Evolutionary conservation across 2,329 filamentous ascomycete species (phyloP).

Genomic region (Pseudonectria foliicola): DNA sequence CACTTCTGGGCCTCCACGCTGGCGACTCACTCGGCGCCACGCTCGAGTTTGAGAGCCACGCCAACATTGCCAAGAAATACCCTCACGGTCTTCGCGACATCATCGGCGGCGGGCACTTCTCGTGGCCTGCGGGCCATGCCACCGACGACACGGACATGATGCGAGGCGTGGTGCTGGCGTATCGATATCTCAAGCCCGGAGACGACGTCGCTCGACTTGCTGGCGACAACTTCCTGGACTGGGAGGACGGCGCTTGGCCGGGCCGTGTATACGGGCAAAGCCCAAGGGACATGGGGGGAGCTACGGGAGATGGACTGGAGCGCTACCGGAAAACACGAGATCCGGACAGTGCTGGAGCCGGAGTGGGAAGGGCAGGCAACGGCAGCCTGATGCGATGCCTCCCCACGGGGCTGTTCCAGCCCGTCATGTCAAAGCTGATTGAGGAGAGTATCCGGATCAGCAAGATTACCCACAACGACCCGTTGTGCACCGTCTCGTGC

Average conservation of each 20-base stretch:
- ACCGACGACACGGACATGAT: conserved; percentile 44
- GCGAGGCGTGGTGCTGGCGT: conserved; percentile 37
- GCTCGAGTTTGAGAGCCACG: conserved; percentile 34
- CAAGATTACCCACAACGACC: conserved; percentile 33
- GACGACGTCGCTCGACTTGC: conserved; percentile 27
- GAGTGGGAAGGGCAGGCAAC: conserved; percentile 33
- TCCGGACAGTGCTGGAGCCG: conserved; percentile 29
- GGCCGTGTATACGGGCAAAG: conserved; percentile 23
- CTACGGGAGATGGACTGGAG: conserved; percentile 29
- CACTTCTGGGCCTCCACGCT: conserved; percentile 38
- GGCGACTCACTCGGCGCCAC: conserved; percentile 41
- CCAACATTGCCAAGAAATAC: conserved; percentile 23
- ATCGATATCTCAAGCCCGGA: conserved; percentile 21
- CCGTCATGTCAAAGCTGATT: conserved; percentile 18
- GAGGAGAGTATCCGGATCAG: conserved; percentile 30
- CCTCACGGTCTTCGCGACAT: conserved; percentile 35
- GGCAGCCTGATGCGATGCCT: conserved; percentile 42
- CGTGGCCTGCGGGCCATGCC: conserved; percentile 36
- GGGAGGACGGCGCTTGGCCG: conserved; percentile 37
- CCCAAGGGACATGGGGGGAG: conserved; percentile 34
- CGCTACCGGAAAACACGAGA: conserved; percentile 23
- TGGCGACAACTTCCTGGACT: conserved; percentile 34
- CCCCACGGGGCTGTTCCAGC: conserved; percentile 35
- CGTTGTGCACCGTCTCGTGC: conserved; percentile 28
- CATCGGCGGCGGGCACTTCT: conserved; percentile 36